phyloP scores from a whole-genome alignment of 2,329 filamentous ascomycete genomes.

The Emmonsiellopsis sp. region DNA sequence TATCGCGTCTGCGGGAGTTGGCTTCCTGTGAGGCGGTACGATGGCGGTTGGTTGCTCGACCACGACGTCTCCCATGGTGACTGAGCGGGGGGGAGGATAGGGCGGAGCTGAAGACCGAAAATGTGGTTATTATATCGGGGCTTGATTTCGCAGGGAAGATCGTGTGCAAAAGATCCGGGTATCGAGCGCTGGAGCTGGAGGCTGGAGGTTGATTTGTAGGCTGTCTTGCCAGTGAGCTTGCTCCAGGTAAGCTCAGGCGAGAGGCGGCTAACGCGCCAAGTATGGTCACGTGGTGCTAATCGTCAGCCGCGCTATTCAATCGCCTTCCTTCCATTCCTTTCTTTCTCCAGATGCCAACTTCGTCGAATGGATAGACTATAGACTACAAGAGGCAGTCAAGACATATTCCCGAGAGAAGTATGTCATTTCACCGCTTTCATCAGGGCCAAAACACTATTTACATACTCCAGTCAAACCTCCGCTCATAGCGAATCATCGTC shows the following conservation, averaged over 20 bases:
- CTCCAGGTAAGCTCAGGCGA: not conserved
- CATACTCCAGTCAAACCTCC: too few relatives aligned
- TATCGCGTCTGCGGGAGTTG: constrained; percentile 65
- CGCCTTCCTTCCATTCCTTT: too few relatives aligned
- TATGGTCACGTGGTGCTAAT: not conserved
- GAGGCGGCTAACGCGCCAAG: not conserved
- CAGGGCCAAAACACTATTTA: too few relatives aligned
- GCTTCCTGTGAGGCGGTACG: constrained; percentile 70
- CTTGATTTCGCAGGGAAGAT: not conserved
- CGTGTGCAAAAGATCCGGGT: not conserved
- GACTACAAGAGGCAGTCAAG: too few relatives aligned
- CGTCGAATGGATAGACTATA: too few relatives aligned
- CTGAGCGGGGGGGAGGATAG: constrained; percentile 2
- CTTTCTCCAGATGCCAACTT: too few relatives aligned
- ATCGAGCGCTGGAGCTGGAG: not conserved
- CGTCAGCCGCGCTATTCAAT: too few relatives aligned
- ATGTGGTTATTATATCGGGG: not conserved
- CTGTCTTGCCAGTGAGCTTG: not conserved
- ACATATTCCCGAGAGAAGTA: too few relatives aligned
- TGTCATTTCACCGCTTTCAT: too few relatives aligned
- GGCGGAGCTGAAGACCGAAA: not conserved
- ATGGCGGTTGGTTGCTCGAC: constrained; percentile 72
- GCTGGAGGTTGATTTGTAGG: not conserved
- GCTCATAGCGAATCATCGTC: too few relatives aligned
- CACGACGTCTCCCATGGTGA: constrained; percentile 71